Conservation (phyloP, 2,329 filamentous ascomycete genomes). For the Penicillium sp. region DNA sequence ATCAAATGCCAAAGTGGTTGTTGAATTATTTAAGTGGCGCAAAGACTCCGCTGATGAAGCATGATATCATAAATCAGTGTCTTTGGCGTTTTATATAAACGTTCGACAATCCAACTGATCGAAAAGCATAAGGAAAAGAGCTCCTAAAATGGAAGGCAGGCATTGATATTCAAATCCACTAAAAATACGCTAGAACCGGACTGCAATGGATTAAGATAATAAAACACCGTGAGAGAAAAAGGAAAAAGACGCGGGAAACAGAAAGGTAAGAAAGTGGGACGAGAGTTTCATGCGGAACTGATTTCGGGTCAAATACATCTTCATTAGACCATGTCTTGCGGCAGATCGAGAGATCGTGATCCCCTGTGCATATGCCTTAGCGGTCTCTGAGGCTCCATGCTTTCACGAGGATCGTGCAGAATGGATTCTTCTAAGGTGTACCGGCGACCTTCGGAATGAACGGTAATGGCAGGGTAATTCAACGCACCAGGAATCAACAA, state of each 20-base stretch:
- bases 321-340: constrained; percentile 7
- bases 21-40: too few species aligned
- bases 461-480: not conserved
- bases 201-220: not conserved
- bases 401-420: not conserved
- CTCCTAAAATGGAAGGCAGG: not conserved
- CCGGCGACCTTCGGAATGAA: not conserved
- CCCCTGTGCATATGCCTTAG: not conserved
- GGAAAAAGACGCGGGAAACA: not conserved
- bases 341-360: not conserved
- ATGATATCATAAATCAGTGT: too few species aligned
- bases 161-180: not conserved
- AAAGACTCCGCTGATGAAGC: too few species aligned
- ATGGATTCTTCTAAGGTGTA: not conserved
- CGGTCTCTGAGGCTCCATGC: not conserved
- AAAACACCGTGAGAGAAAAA: not conserved
- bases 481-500: not conserved
- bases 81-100: too few species aligned
- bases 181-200: not conserved
- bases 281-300: not conserved
- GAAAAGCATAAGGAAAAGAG: not conserved
- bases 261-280: constrained; percentile 6
- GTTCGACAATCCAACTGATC: not conserved
- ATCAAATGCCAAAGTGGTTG: too few species aligned
- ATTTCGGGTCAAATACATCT: constrained; percentile 1